Percentiles rank a stretch among this genome's conserved stretches.
These are phyloP conservation scores for Magnolia kwangsiensis DNA, from an alignment of 164 flowering plant genomes.

Conservation along the genomic window DNA sequence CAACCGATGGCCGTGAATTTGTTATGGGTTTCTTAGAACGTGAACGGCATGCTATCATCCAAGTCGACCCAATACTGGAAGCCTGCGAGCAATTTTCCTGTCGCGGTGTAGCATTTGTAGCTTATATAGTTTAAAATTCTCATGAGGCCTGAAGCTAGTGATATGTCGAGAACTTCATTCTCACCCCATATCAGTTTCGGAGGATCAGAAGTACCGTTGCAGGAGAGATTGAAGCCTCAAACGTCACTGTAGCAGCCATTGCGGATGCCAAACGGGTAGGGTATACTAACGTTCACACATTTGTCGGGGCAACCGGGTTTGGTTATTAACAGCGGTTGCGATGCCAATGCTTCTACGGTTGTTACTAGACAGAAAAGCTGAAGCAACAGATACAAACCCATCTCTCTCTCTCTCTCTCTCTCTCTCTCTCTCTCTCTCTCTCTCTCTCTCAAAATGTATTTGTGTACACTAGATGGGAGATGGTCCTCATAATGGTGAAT, in stretches of 20 bases:
- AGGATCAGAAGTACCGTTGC: background rate
- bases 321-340: background rate
- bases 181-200: background rate
- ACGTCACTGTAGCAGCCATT: background rate
- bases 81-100: background rate
- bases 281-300: conserved; percentile 14
- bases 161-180: background rate
- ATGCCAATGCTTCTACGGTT: background rate
- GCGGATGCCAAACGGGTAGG: conserved; percentile 19
- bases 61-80: too few relatives aligned
- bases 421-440: too few relatives aligned
- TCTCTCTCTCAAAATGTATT: too few relatives aligned
- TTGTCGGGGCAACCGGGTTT: conserved; percentile 8
- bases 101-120: background rate
- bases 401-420: too few relatives aligned
- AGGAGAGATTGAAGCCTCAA: background rate
- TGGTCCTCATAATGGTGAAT: too few relatives aligned
- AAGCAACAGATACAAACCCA: background rate
- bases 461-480: too few relatives aligned
- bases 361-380: background rate
- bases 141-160: background rate
- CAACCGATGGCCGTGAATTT: conserved; percentile 6
- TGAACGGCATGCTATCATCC: background rate
- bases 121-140: background rate
- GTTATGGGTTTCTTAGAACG: background rate